phyloP scores from a whole-genome alignment of 2,329 filamentous ascomycete genomes.

The Pseudogymnoascus sp. region DNA sequence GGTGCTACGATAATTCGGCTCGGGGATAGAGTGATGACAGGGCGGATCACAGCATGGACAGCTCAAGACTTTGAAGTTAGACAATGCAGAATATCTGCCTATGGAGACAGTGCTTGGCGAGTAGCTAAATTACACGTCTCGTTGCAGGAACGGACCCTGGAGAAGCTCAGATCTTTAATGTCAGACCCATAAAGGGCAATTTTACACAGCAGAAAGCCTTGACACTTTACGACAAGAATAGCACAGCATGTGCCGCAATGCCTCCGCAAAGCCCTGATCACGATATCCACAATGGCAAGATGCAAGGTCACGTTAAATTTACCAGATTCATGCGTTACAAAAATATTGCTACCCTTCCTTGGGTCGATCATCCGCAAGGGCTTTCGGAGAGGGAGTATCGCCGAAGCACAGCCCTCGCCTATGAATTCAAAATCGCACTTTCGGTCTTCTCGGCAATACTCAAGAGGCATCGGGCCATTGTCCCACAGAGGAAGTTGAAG shows the following conservation, averaged over 20 bases:
- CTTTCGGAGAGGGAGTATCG: background rate
- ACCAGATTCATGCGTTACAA: background rate
- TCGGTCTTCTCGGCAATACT: background rate
- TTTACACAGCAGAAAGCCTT: slow-evolving; percentile 2
- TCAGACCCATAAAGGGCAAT: background rate
- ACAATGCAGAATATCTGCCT: background rate
- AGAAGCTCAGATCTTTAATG: slow-evolving; percentile 5
- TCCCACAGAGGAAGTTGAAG: slow-evolving; percentile 3
- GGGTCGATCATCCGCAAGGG: background rate
- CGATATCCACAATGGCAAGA: background rate
- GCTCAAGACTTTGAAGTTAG: background rate
- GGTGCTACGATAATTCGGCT: background rate
- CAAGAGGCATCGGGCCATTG: background rate
- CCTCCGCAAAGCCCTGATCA: background rate
- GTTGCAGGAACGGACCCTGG: background rate
- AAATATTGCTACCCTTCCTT: background rate
- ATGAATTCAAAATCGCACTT: background rate
- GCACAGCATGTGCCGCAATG: background rate
- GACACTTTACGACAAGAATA: slow-evolving; percentile 5
- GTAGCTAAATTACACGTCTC: slow-evolving; percentile 6
- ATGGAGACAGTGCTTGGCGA: background rate
- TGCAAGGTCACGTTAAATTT: slow-evolving; percentile 1
- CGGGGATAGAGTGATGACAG: background rate
- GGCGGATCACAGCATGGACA: background rate
- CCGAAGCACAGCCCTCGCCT: slow-evolving; percentile 5